Evolutionary conservation across 192 early-diverging fungal genomes (phyloP).

Genomic region (Umbelopsis ramanniana): DNA sequence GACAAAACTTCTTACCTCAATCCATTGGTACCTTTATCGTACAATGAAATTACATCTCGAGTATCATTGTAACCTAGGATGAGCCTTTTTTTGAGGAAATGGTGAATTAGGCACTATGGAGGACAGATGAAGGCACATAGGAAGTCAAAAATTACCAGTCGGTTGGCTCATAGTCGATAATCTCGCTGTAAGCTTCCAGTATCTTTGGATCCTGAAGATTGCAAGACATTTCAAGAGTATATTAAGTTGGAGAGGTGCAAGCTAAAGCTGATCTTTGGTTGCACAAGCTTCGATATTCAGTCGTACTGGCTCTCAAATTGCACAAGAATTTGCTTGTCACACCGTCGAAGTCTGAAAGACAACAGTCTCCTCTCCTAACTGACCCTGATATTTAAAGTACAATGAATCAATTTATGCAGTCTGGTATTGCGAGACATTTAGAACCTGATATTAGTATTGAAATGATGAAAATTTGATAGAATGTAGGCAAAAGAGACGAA

Average conservation of each 20-base stretch:
- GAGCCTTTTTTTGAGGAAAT: conserved; percentile 45
- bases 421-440: no score
- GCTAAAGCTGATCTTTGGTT: neutral
- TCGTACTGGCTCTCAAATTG: neutral
- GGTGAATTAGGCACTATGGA: neutral
- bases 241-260: neutral
- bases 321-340: neutral
- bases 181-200: conserved; percentile 59
- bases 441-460: no score
- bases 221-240: conserved; percentile 56
- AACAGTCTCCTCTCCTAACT: no score
- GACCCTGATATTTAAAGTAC: no score
- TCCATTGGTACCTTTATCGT: conserved; percentile 56
- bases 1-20: conserved; percentile 30
- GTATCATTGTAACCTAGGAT: conserved; percentile 68
- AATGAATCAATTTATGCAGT: no score
- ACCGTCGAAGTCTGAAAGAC: neutral
- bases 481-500: no score
- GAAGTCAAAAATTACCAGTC: conserved; percentile 54
- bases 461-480: no score
- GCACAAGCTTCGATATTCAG: neutral
- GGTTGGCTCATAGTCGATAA: conserved; percentile 54
- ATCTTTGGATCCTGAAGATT: conserved; percentile 66
- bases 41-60: conserved; percentile 66
- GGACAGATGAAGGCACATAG: neutral